Evolutionary conservation across 441 rosid species (phyloP), one percentile per base, ranked within the genome.

Genomic region (Syzygium syzygioides): DNA sequence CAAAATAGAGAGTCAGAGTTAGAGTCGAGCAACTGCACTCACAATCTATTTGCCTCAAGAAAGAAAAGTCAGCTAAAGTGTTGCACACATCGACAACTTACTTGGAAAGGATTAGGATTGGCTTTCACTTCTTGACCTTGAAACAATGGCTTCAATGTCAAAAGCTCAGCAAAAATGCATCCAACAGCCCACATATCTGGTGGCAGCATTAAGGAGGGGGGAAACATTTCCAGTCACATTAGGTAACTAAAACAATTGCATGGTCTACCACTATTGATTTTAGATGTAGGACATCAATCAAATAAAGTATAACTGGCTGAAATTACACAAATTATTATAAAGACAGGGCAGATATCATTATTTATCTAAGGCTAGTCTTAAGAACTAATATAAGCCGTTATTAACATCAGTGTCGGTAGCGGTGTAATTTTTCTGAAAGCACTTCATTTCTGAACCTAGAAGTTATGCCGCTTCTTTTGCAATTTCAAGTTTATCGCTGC

Each of bases 161-260:
- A 93, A 90, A 97, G 95, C 79, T 97, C 99, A 14, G 99, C 99
- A 87, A 98, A 98, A 85, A 98, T 97, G 93, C 99, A 98, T 52
- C 99, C 99, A 60, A 98, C 95, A 9, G 99, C 99, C 99, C 99
- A 98, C 96, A 95, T 97, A 89, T 98, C 91, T 87, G 83, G 45
- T 50, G 85, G 60, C 25, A 50, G 17, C 79, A 80, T 66, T 85
- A 90, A 90, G 91, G 90, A 88, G n/a, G 48, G 32, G 53, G n/a
- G 17, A 76, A 76, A 41, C 83, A 41, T 76, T 41, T 76, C n/a
- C 52, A 76, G 52, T 76, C 6, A 26, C 83, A 41, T 76, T 37
- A 41, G 41, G 83, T 76, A 76, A 76, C n/a, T 76, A 41, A 76
- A 76, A 76, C n/a, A 23, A 76, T 25, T 1, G 6, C 52, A 41